Evolutionary conservation across 768 basidiomycete species (phyloP).

Genomic region (Pisolithus orientalis): DNA sequence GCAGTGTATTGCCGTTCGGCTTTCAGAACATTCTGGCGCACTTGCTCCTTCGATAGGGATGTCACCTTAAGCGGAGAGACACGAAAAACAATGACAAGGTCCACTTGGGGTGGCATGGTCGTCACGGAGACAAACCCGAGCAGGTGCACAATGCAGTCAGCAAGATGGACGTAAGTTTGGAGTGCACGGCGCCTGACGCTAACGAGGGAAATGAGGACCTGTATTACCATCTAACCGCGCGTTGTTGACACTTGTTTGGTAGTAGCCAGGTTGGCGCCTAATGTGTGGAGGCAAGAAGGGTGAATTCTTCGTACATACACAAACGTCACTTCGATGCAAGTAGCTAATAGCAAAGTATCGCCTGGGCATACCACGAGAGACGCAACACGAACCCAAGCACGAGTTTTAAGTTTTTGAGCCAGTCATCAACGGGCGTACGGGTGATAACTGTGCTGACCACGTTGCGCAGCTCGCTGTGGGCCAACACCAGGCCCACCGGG

Average conservation of each 20-base stretch:
- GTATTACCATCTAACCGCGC: background rate
- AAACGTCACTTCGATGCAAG: background rate
- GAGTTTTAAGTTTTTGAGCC: conserved; percentile 11
- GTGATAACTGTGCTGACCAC: conserved; percentile 79
- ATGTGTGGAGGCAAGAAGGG: too few species aligned
- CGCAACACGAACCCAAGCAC: background rate
- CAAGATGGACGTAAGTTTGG: background rate
- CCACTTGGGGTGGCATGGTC: conserved; percentile 50
- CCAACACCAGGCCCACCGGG: conserved; percentile 54
- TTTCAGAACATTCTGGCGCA: conserved; percentile 53
- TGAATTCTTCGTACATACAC: too few species aligned
- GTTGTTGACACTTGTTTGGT: conserved; percentile 5
- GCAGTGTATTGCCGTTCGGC: conserved; percentile 65
- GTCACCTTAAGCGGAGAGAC: conserved; percentile 30
- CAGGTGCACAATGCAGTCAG: background rate
- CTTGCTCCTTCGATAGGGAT: conserved; percentile 54
- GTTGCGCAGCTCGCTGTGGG: conserved; percentile 62
- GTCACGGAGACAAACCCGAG: background rate
- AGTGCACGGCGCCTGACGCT: background rate
- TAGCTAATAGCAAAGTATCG: background rate
- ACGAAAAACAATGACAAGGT: conserved; percentile 70
- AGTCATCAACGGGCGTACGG: conserved; percentile 64
- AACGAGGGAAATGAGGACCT: background rate
- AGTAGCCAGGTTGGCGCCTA: background rate
- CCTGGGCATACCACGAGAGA: background rate